phyloP scores from a whole-genome alignment of 441 rosid species.

The Erodium trifolium region DNA sequence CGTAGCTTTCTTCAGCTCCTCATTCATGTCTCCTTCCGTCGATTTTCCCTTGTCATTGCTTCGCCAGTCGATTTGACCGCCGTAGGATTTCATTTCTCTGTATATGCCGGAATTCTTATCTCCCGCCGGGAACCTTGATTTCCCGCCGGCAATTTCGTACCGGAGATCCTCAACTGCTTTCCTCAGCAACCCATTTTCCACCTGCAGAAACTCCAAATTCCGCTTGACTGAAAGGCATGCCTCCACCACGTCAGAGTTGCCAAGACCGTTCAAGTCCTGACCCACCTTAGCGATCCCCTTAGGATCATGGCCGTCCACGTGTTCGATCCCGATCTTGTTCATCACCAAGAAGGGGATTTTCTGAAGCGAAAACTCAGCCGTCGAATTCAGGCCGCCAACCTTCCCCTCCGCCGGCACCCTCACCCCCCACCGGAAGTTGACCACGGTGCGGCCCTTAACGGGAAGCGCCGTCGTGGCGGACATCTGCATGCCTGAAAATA shows the following conservation, averaged over 20 bases:
- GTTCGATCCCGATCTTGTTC: slow-evolving; percentile 81
- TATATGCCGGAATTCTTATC: too few species aligned
- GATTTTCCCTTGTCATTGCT: slow-evolving; percentile 19
- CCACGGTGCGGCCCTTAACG: slow-evolving; percentile 42
- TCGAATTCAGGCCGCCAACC: slow-evolving; percentile 11
- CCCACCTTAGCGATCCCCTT: slow-evolving; percentile 23
- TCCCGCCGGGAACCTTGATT: slow-evolving; percentile 1
- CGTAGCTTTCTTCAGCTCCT: slow-evolving; percentile 39
- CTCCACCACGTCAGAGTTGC: slow-evolving; percentile 35
- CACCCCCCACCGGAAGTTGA: slow-evolving; percentile 82
- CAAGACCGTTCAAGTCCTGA: slow-evolving; percentile 14
- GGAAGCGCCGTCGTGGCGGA: slow-evolving; percentile 62
- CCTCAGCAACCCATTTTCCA: slow-evolving; percentile 52
- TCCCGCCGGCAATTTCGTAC: slow-evolving; percentile 33
- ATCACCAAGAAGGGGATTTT: slow-evolving; percentile 67
- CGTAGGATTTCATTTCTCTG: slow-evolving; percentile 22
- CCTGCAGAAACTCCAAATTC: slow-evolving; percentile 51
- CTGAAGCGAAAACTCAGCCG: slow-evolving; percentile 38
- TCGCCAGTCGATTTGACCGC: slow-evolving; percentile 24
- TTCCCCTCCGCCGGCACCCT: slow-evolving; percentile 58
- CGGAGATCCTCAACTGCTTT: slow-evolving; percentile 65
- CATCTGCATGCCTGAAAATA: slow-evolving; percentile 54
- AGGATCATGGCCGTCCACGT: slow-evolving; percentile 32
- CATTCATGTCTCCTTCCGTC: slow-evolving; percentile 43
- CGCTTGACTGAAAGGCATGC: slow-evolving; percentile 39